Evolutionary conservation across 1,284 basidiomycete species (phyloP), one percentile per base, ranked within the genome.

Genomic region (Cronartium quercuum): DNA sequence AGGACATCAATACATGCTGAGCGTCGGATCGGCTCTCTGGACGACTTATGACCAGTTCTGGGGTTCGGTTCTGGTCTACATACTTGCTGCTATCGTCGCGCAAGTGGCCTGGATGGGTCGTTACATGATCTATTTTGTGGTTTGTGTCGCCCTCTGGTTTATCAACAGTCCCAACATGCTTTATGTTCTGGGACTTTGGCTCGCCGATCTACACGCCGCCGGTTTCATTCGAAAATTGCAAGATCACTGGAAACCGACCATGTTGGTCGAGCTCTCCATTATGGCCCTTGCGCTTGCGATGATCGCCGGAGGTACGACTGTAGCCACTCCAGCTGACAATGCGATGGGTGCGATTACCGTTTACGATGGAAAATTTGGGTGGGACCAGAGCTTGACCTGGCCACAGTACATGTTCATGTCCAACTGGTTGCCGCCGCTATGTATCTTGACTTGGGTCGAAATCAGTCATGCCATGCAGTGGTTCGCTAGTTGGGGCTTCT

Each of bases 21-120:
- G 78, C 65, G 78, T 81, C 61, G 81, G 81, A n/a, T 82, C 81
- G 57, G 82, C 82, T 65, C 79, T 83, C 5, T 83, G 82, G 82
- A 81, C 82, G 15, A 83, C 82, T 3, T 82, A 82, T 76, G 81
- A 82, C 61, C 82, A 83, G 77, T 81, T 83, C 68, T 83, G 82
- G 82, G 82, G 82, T 13, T 82, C 82, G 70, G 79, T 82, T 61
- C 79, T 82, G 68, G 82, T 82, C 70, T 81, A 83, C 68, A 82
- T 83, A 78, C 78, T 83, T 55, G 80, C 81, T 76, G 81, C 80
- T 12, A 80, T 80, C 57, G 78, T 82, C 60, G 82, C 82, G 57
- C 80, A 81, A 66, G 76, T 83, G 29, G 77, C 78, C 9, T 76
- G 77, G 60, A 79, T 80, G 65, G 80, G 82, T 6, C 78, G 82